Percentiles rank a stretch among this genome's conserved stretches.
phyloP scores from a whole-genome alignment of 495 filamentous ascomycete species.

The Penicillium daleae region DNA sequence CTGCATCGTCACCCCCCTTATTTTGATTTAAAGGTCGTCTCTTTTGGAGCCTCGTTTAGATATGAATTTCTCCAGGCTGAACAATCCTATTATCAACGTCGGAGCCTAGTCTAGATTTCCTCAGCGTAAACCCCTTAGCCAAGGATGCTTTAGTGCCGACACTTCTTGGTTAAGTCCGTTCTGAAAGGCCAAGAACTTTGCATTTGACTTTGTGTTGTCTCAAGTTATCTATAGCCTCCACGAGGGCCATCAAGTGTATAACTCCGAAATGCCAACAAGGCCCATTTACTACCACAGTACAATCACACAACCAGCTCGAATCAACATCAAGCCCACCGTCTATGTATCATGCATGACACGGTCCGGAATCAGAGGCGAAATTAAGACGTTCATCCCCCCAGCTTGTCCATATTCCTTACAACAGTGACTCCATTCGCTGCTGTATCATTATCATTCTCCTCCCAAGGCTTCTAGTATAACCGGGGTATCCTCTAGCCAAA shows the following conservation, averaged over 20 bases:
- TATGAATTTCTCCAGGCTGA: not conserved
- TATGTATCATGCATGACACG: constrained; percentile 26
- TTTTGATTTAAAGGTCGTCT: not conserved
- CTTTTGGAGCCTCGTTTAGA: not conserved
- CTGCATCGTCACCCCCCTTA: not conserved
- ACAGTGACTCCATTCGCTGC: too few species aligned
- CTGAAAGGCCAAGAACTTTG: not conserved
- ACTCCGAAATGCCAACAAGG: not conserved
- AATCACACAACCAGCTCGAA: not conserved
- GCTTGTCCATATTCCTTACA: not conserved
- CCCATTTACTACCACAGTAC: not conserved
- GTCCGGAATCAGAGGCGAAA: not conserved
- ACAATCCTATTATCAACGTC: not conserved
- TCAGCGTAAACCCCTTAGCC: not conserved
- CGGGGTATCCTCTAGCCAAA: not conserved
- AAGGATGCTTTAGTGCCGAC: not conserved
- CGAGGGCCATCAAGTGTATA: not conserved
- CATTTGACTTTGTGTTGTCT: not conserved
- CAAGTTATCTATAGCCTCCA: not conserved
- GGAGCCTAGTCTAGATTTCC: not conserved
- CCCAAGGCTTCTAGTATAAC: not conserved
- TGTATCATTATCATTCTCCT: too few species aligned
- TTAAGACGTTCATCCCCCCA: not conserved
- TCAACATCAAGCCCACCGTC: constrained; percentile 6
- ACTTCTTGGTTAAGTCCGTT: not conserved